A percentile compares a stretch with the other conserved stretches of the same genome.
Evolutionary conservation across 2,329 filamentous ascomycete species (phyloP).

Genomic region (Colletotrichum musae): DNA sequence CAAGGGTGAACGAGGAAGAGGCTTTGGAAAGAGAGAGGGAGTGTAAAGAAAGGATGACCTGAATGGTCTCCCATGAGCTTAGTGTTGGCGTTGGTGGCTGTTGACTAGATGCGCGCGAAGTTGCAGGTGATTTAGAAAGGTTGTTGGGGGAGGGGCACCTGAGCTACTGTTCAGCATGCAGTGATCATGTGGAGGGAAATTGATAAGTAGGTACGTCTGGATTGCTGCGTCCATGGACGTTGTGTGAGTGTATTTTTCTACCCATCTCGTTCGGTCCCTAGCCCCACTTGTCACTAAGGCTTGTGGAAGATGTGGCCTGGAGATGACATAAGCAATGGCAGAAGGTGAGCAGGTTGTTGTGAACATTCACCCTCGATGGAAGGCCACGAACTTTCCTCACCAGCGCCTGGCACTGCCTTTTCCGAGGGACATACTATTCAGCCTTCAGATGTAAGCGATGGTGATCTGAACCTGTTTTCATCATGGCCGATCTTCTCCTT

Average conservation of each 20-base stretch:
- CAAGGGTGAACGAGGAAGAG: background rate
- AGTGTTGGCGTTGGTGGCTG: background rate
- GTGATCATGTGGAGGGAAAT: slow-evolving; percentile 29
- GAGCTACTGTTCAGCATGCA: too few relatives aligned
- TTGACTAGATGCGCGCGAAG: slow-evolving; percentile 15
- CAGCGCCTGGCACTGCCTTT: too few relatives aligned
- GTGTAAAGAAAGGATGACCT: background rate
- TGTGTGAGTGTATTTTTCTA: too few relatives aligned
- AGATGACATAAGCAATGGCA: background rate
- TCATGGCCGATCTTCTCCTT: slow-evolving; percentile 80
- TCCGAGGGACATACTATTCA: background rate
- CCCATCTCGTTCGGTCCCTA: too few relatives aligned
- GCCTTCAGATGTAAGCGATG: slow-evolving; percentile 2
- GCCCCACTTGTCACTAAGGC: too few relatives aligned
- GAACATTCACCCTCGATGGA: too few relatives aligned
- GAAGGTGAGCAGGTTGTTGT: too few relatives aligned
- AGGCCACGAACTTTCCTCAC: too few relatives aligned
- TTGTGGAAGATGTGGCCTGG: background rate
- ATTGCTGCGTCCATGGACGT: too few relatives aligned
- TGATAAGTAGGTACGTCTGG: background rate
- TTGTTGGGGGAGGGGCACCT: slow-evolving; percentile 31
- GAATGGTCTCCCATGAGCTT: slow-evolving; percentile 11
- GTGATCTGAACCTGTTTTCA: slow-evolving; percentile 12
- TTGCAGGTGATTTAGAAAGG: slow-evolving; percentile 6
- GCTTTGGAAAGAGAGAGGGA: background rate